Evolutionary conservation across 2,329 filamentous ascomycete genomes (phyloP).

Genomic region (Aspergillus novofumigatus): DNA sequence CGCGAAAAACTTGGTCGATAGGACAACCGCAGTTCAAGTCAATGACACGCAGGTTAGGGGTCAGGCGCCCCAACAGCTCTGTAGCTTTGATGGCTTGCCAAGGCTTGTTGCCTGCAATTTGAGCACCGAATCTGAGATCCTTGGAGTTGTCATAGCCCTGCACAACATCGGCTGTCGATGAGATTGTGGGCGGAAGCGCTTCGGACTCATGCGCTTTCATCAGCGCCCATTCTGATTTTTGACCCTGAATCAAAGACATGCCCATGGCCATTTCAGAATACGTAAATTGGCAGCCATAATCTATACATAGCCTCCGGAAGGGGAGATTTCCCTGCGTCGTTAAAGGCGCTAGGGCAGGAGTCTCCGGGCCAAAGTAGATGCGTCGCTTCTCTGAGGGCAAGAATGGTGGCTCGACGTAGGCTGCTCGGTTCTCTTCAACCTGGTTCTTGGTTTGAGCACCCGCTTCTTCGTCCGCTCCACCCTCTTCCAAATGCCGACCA

Average conservation of each 20-base stretch:
- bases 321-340: conserved; percentile 97
- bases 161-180: conserved; percentile 53
- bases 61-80: conserved; percentile 70
- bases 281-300: conserved; percentile 84
- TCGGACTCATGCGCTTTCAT: conserved; percentile 90
- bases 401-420: conserved; percentile 80
- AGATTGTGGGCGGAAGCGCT: conserved; percentile 65
- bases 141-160: conserved; percentile 74
- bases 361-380: conserved; percentile 91
- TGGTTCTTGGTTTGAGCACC: conserved; percentile 39
- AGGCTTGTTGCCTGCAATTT: conserved; percentile 88
- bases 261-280: conserved; percentile 99
- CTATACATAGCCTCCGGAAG: conserved; percentile 83
- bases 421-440: conserved; percentile 68
- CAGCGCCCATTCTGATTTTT: conserved; percentile 89
- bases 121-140: conserved; percentile 85
- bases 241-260: conserved; percentile 80
- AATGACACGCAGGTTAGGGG: conserved; percentile 81
- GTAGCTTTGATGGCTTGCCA: conserved; percentile 87
- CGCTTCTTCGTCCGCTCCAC: conserved; percentile 23
- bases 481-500: conserved; percentile 39
- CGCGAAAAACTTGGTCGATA: conserved; percentile 87
- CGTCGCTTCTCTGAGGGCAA: conserved; percentile 88
- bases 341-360: conserved; percentile 85
- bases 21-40: conserved; percentile 97